Evolutionary conservation across 2,329 filamentous ascomycete genomes (phyloP).

Genomic region (Penicillium palitans): DNA sequence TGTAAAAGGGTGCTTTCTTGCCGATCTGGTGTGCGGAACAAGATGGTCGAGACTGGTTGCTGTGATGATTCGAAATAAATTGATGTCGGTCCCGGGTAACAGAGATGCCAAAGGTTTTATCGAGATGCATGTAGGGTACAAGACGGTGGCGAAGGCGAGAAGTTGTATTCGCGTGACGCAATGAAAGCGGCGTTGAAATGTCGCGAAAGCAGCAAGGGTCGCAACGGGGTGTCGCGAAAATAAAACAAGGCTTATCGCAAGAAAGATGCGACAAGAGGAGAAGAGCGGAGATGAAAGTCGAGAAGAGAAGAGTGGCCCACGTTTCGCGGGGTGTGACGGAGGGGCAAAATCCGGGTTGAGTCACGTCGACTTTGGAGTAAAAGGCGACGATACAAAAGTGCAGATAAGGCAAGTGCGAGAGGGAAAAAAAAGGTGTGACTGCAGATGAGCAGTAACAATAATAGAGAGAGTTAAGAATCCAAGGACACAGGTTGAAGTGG

Average conservation of each 20-base stretch:
- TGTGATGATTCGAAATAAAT: not conserved
- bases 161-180: constrained; percentile 16
- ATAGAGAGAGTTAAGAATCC: not conserved
- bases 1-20: constrained; percentile 6
- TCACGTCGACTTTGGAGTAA: constrained; percentile 15
- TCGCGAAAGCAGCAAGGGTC: not conserved
- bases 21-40: not conserved
- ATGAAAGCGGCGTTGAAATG: constrained; percentile 25
- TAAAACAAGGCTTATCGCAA: not conserved
- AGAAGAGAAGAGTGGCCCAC: constrained; percentile 20
- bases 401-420: not conserved
- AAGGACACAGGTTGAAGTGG: constrained; percentile 7
- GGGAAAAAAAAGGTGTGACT: not conserved
- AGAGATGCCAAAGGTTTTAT: not conserved
- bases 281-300: constrained; percentile 6
- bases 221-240: not conserved
- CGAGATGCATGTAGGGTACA: constrained; percentile 7
- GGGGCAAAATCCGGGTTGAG: constrained; percentile 22
- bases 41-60: not conserved
- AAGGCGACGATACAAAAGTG: not conserved
- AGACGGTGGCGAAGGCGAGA: constrained; percentile 3
- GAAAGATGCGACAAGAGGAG: not conserved
- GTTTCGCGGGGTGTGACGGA: constrained; percentile 24
- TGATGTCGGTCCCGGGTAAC: not conserved
- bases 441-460: not conserved